Evolutionary conservation across 441 rosid genomes (phyloP), one percentile per base, ranked within the genome.

Genomic region (Erysimum cheiri): DNA sequence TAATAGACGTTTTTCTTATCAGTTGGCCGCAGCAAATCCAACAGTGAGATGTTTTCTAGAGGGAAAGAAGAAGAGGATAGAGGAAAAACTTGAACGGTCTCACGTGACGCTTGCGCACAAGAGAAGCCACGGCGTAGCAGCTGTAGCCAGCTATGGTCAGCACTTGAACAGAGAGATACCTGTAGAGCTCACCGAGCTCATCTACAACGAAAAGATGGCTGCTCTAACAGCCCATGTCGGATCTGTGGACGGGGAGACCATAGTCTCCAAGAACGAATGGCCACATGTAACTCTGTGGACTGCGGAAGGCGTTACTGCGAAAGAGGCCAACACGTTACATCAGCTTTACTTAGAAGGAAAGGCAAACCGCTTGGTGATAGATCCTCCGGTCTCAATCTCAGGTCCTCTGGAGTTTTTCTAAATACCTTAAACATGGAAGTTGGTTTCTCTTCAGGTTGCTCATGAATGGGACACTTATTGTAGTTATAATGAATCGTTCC

Each of bases 91-190:
- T 33, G 67, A 67, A 76, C 46, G 73, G 57, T 91, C 95, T 66
- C 99, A 92, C 61, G 84, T 90, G 24, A 92, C 98, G 14, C 97
- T 95, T 56, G 96, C 98, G 29, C 99, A 95, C 84, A 95, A 92
- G 84, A 88, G 87, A 80, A 83, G 96, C 77, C 98, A 90, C 3
- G 98, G 98, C 1, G 97, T 92, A 41, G 69, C 88, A 32, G 84
- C 93, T 3, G 85, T 95, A 35, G 98, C 98, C 33, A 78, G 78
- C 60, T 92, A 84, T 35, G 89, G 93, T 19, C 52, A 74, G 67
- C 83, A 82, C 60, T 60, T 86, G 43, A 69, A 85, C 54, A 84
- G 52, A 32, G 72, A 81, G 32, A 93, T 90, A 43, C 88, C 98
- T 0, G 89, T 95, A 63, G 82, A 87, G 56, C 73, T 90, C 44